Percentiles rank a stretch among this genome's conserved stretches.
phyloP scores from a whole-genome alignment of 2,329 filamentous ascomycete genomes.

The Curvularia sp. region DNA sequence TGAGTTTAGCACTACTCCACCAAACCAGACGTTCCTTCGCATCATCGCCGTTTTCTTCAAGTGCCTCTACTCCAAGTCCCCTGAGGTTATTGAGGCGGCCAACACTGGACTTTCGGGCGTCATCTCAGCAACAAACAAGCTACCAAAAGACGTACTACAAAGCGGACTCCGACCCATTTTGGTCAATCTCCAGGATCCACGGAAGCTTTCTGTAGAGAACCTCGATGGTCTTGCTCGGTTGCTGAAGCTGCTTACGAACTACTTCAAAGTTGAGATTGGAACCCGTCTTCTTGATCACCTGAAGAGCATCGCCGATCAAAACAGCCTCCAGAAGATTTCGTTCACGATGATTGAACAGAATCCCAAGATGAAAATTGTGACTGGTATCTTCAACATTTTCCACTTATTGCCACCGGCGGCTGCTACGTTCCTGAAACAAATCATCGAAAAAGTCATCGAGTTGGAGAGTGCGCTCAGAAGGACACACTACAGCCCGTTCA shows the following conservation, averaged over 20 bases:
- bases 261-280: slow-evolving; percentile 99
- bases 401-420: slow-evolving; percentile 92
- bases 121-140: slow-evolving; percentile 83
- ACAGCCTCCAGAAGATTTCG: slow-evolving; percentile 83
- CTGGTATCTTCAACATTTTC: slow-evolving; percentile 95
- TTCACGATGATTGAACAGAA: slow-evolving; percentile 96
- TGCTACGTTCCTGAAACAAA: slow-evolving; percentile 85
- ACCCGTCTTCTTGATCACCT: slow-evolving; percentile 92
- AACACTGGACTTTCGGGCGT: slow-evolving; percentile 90
- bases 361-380: slow-evolving; percentile 90
- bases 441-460: slow-evolving; percentile 89
- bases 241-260: slow-evolving; percentile 90
- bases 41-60: slow-evolving; percentile 99
- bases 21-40: slow-evolving; percentile 65
- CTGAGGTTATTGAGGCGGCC: slow-evolving; percentile 90
- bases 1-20: slow-evolving; percentile 81
- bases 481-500: slow-evolving; percentile 90
- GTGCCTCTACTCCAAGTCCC: slow-evolving; percentile 90
- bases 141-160: slow-evolving; percentile 94
- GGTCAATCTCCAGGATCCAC: slow-evolving; percentile 92
- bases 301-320: slow-evolving; percentile 84
- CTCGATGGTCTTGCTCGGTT: slow-evolving; percentile 90
- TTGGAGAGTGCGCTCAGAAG: slow-evolving; percentile 84
- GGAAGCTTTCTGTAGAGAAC: slow-evolving; percentile 85
- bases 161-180: slow-evolving; percentile 94